Base-by-base conservation (phyloP, 768 basidiomycete species). In the Pisolithus orientalis region DNA sequence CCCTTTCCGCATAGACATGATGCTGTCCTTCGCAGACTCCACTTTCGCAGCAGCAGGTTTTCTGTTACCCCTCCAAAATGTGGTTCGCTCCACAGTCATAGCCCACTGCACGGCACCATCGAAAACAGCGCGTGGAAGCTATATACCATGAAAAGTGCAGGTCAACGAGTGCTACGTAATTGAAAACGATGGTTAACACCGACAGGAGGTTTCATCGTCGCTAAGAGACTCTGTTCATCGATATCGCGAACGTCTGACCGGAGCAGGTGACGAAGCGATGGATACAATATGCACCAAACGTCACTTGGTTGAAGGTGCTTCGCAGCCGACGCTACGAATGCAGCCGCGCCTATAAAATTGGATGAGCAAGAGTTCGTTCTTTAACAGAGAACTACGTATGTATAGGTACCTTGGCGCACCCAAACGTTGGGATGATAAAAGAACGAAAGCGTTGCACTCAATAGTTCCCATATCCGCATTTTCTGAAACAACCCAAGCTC, bases 201-300 rank as follows among this genome's bases (percentile, higher is more conserved):
- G 65, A 97, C 94, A 1, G 90, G 85, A 45, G 83, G 75, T 55
- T 92, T 85, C 68, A 95, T 75, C 2, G 85, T 82, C 28, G 78
- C 73, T 28, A 98, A 68, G n/a, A 99, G 62, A 43, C 80, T 84
- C 47, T 77, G 76, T 53, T 90, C 90, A 46, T 88, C 80, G 44
- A 97, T 79, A 6, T 76, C 75, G 2, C 75, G 77, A 21, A 97
- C 74, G 58, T 98, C 96, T 2, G 84, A 90, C 52, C 85, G 86
- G 38, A 98, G 73, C 53, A 94, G 83, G 60, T 93, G 87, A 44
- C 90, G 79, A 39, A 98, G 69, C 0, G 88, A 90, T 0, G 96
- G 95, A 59, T 98, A 98, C 8, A 99, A 68, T 39, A 98, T 95
- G 62, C 94, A 97, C 95, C 96, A 98, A 21, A 92, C 84, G 63